Conservation (phyloP, 1,284 basidiomycete species). For the Trametes pubescens region DNA sequence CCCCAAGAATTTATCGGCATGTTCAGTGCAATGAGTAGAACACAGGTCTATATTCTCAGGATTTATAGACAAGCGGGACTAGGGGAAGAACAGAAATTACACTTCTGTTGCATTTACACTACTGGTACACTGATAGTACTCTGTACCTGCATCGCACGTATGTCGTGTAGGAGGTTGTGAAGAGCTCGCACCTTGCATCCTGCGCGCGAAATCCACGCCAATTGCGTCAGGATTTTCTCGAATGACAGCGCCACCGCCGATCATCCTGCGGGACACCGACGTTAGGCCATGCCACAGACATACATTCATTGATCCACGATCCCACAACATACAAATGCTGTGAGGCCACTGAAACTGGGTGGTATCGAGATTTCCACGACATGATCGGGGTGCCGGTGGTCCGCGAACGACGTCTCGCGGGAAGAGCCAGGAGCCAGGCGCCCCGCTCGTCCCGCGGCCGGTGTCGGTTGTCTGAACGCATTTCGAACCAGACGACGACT, state of each 20-base stretch:
- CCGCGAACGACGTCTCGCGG: conserved; percentile 41
- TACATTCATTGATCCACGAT: not conserved
- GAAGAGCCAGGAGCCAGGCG: conserved; percentile 49
- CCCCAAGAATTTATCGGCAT: too few relatives aligned
- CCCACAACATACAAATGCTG: not conserved
- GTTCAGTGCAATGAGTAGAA: too few relatives aligned
- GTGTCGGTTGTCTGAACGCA: too few relatives aligned
- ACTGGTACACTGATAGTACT: too few relatives aligned
- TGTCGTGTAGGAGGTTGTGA: conserved; percentile 18
- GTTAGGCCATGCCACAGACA: too few relatives aligned
- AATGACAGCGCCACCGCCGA: conserved; percentile 52
- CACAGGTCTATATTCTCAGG: too few relatives aligned
- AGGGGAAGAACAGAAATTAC: too few relatives aligned
- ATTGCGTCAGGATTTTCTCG: conserved; percentile 45
- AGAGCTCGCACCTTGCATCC: too few relatives aligned
- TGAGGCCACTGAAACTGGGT: conserved; percentile 3
- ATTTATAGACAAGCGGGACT: too few relatives aligned
- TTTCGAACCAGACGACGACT: too few relatives aligned
- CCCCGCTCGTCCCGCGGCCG: conserved; percentile 34
- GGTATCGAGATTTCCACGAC: conserved; percentile 42
- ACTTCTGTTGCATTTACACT: too few relatives aligned
- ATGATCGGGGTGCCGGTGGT: conserved; percentile 37
- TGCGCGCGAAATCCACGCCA: conserved; percentile 37
- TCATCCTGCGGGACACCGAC: conserved; percentile 37
- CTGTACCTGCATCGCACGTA: too few relatives aligned